A percentile compares a stretch with the other conserved stretches of the same genome.
Evolutionary conservation across 2,329 filamentous ascomycete species (phyloP).

Genomic region (Botrytis elliptica): DNA sequence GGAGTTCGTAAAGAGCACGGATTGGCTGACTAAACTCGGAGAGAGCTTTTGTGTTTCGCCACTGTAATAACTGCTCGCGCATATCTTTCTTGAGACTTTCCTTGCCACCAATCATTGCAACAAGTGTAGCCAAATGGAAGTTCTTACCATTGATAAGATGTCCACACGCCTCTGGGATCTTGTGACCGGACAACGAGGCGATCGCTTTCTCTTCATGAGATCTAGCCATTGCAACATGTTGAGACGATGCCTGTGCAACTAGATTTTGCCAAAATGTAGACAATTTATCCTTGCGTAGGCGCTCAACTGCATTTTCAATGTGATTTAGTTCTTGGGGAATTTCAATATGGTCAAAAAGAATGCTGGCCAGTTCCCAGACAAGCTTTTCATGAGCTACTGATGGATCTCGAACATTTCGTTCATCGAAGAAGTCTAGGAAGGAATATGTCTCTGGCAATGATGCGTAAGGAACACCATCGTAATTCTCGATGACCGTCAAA

Average conservation of each 20-base stretch:
- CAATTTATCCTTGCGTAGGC: slow-evolving; percentile 61
- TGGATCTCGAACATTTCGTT: slow-evolving; percentile 43
- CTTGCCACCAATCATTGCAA: slow-evolving; percentile 78
- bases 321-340: slow-evolving; percentile 45
- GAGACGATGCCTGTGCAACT: slow-evolving; percentile 58
- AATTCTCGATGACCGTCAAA: slow-evolving; percentile 52
- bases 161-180: slow-evolving; percentile 79
- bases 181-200: slow-evolving; percentile 73
- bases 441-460: slow-evolving; percentile 47
- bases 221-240: slow-evolving; percentile 56
- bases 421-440: slow-evolving; percentile 50
- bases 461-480: slow-evolving; percentile 61
- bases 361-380: slow-evolving; percentile 82
- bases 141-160: slow-evolving; percentile 73
- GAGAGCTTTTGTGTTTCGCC: slow-evolving; percentile 78
- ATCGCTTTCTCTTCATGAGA: slow-evolving; percentile 81
- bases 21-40: slow-evolving; percentile 84
- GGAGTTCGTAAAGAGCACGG: slow-evolving; percentile 83
- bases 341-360: slow-evolving; percentile 75
- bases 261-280: slow-evolving; percentile 64
- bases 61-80: slow-evolving; percentile 75
- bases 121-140: slow-evolving; percentile 78
- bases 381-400: slow-evolving; percentile 63
- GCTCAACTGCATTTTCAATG: slow-evolving; percentile 40
- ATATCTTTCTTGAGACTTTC: slow-evolving; percentile 70